Evolutionary conservation across 805 yeast species (phyloP).

Genomic region (Teunomyces barrocoloradensis): DNA sequence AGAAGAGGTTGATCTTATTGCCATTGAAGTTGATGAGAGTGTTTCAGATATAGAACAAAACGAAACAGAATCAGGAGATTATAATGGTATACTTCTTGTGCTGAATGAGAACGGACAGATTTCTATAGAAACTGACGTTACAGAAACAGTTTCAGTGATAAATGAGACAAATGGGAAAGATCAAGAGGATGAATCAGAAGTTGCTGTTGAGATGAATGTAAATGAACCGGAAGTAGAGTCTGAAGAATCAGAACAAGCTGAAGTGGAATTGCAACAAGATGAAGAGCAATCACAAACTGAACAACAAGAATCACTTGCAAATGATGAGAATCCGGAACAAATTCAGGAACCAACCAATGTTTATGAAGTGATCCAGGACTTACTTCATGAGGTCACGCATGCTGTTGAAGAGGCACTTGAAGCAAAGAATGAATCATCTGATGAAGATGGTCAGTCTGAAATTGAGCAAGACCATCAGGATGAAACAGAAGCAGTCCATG

Average conservation of each 20-base stretch:
- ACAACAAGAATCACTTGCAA: not conserved
- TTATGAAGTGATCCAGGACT: not conserved
- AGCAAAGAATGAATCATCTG: not conserved
- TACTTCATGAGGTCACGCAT: not conserved
- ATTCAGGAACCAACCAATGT: not conserved
- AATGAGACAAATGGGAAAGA: no score
- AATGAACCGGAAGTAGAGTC: no score
- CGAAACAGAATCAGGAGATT: not conserved
- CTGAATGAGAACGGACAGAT: no score
- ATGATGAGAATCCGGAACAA: not conserved
- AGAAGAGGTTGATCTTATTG: not conserved
- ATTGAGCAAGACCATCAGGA: not conserved
- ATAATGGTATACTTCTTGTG: not conserved
- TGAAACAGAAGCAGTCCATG: not conserved
- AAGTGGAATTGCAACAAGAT: not conserved
- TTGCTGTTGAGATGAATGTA: no score
- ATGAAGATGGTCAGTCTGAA: not conserved
- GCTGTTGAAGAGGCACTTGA: not conserved
- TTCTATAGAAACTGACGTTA: no score
- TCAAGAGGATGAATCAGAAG: no score
- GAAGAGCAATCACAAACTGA: not conserved
- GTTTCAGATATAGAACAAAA: not conserved
- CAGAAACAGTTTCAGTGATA: no score
- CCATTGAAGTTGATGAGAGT: not conserved
- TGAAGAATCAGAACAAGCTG: not conserved